Percentiles rank a stretch among this genome's conserved stretches.
Evolutionary conservation across 2,329 filamentous ascomycete genomes (phyloP).

Genomic region (Microthyrium microscopicum): DNA sequence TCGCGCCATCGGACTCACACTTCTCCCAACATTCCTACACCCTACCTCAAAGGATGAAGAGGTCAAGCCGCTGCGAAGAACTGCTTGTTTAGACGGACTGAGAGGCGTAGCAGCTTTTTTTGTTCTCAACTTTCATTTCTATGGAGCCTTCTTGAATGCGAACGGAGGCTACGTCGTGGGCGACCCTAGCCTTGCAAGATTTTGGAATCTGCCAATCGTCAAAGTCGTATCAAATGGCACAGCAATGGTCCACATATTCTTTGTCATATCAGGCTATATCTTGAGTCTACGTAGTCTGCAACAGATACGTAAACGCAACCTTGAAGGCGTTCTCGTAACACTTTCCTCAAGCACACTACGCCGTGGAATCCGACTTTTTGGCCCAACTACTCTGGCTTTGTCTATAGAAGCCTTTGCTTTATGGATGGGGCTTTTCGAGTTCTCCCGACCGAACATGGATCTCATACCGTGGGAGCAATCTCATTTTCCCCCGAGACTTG

Average conservation of each 20-base stretch:
- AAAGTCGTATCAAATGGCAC: conserved; percentile 18
- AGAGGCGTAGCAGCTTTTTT: conserved; percentile 10
- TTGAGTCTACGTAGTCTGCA: conserved; percentile 16
- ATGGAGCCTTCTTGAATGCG: background rate
- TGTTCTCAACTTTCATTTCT: conserved; percentile 9
- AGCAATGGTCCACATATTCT: conserved; percentile 31
- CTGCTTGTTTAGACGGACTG: conserved; percentile 10
- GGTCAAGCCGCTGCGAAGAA: background rate
- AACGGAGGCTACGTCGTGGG: conserved; percentile 5
- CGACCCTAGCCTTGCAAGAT: conserved; percentile 8
- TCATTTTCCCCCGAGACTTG: conserved; percentile 1
- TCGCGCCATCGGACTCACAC: too few species aligned
- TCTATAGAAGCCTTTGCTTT: conserved; percentile 6
- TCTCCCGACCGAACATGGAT: conserved; percentile 1
- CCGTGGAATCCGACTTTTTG: conserved; percentile 4
- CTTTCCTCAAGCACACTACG: conserved; percentile 4
- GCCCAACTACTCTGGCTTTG: conserved; percentile 7
- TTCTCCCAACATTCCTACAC: background rate
- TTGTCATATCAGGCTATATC: conserved; percentile 32
- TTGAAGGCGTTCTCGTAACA: background rate
- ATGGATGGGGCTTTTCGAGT: conserved; percentile 1
- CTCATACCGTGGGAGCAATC: conserved; percentile 1
- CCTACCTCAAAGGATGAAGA: background rate
- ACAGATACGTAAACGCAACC: background rate
- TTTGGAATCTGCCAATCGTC: conserved; percentile 9